Conservation (phyloP, 1,139 yeast genomes). For the Blastobotrys apis region DNA sequence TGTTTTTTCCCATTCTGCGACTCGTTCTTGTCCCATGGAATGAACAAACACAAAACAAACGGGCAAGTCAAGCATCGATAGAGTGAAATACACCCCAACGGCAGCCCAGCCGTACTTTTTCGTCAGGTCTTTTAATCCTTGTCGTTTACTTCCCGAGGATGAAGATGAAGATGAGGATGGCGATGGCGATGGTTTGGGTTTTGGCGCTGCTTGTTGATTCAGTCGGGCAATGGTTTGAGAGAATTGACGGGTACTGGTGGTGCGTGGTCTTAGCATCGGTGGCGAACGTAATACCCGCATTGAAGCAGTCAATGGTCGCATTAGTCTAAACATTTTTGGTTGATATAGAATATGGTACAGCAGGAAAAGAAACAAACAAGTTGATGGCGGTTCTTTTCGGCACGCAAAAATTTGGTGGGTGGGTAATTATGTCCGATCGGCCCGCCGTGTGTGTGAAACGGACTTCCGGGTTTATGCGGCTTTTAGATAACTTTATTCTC, state of each 20-base stretch:
- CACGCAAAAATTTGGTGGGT: neutral
- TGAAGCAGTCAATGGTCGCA: neutral
- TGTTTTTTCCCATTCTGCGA: constrained; percentile 59
- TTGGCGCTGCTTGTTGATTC: neutral
- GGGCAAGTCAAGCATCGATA: constrained; percentile 75
- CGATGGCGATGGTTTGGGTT: neutral
- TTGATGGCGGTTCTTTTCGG: neutral
- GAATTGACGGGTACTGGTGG: neutral
- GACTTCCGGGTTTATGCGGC: neutral
- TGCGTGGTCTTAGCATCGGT: neutral
- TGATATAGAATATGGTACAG: no score
- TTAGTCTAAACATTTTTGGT: neutral
- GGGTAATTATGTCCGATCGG: neutral
- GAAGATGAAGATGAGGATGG: neutral
- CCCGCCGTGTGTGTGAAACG: neutral
- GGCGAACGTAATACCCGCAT: neutral
- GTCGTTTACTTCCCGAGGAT: neutral
- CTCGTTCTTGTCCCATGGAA: constrained; percentile 76
- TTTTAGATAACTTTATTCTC: neutral
- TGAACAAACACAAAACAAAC: constrained; percentile 78
- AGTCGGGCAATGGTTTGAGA: neutral
- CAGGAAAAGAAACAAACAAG: no score
- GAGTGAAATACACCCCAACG: constrained; percentile 70
- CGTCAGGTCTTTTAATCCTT: constrained; percentile 56
- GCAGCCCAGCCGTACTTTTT: constrained; percentile 92